Conservation (phyloP, 2,329 filamentous ascomycete species). For the Pseudogymnoascus destructans region DNA sequence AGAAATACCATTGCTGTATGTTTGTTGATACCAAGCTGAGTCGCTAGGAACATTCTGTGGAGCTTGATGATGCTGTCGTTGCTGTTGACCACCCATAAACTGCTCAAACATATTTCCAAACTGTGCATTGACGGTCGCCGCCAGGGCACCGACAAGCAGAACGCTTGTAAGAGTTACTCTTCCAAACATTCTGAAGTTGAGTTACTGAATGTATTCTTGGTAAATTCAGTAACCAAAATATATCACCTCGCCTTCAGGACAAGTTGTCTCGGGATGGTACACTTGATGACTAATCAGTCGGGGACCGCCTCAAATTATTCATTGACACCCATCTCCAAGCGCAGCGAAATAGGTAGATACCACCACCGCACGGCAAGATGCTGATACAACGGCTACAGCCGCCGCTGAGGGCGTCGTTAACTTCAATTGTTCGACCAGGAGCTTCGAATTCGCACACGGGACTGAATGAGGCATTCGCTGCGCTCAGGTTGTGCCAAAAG, state of each 20-base stretch:
- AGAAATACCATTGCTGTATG: conserved; percentile 50
- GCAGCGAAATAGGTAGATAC: conserved; percentile 12
- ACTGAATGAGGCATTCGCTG: conserved; percentile 23
- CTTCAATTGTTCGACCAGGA: conserved; percentile 20
- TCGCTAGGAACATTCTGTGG: conserved; percentile 77
- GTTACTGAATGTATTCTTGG: not conserved
- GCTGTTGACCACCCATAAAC: conserved; percentile 57
- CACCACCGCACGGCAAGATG: conserved; percentile 25
- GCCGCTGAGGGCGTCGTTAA: conserved; percentile 30
- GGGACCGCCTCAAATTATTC: conserved; percentile 10
- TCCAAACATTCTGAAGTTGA: conserved; percentile 3
- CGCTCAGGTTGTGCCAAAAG: conserved; percentile 16
- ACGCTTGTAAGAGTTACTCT: conserved; percentile 29
- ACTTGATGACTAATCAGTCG: not conserved
- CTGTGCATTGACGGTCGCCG: conserved; percentile 53
- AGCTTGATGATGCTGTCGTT: conserved; percentile 48
- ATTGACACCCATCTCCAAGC: conserved; percentile 5
- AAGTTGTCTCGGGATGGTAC: not conserved
- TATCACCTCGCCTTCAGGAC: conserved; percentile 1
- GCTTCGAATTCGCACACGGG: conserved; percentile 13
- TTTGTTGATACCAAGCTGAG: conserved; percentile 61
- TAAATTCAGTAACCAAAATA: not conserved
- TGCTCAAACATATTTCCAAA: conserved; percentile 91
- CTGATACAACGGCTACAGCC: conserved; percentile 33
- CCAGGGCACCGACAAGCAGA: conserved; percentile 37